Conservation (phyloP, 768 basidiomycete species). For the Suillus cothurnatus region DNA sequence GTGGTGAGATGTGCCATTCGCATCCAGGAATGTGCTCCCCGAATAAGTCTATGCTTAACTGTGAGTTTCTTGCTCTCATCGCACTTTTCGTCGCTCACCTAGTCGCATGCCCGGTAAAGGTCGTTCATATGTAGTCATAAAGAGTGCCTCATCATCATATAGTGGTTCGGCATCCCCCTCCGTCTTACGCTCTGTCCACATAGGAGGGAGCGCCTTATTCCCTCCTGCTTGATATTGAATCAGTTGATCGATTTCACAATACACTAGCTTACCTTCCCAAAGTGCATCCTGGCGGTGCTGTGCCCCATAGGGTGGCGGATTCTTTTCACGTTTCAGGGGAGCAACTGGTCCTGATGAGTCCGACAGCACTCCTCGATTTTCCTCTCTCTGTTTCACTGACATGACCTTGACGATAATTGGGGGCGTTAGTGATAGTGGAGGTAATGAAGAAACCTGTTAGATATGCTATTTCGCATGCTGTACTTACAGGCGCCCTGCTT, state of each 20-base stretch:
- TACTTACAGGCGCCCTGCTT: neutral
- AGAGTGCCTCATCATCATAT: neutral
- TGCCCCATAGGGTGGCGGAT: neutral
- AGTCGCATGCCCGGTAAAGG: too few species aligned
- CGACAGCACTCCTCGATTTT: neutral
- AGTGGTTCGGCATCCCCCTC: too few species aligned
- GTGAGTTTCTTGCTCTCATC: too few species aligned
- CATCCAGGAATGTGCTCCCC: too few species aligned
- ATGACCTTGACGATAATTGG: neutral
- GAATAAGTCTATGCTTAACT: too few species aligned
- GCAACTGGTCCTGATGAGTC: neutral
- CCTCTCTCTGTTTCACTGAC: neutral
- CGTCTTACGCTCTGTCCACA: neutral
- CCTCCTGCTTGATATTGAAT: neutral
- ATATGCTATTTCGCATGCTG: neutral
- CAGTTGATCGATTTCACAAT: neutral
- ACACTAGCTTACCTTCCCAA: neutral
- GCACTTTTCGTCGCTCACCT: too few species aligned
- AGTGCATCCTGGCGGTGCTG: slow-evolving; percentile 4
- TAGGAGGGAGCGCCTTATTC: neutral
- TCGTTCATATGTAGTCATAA: too few species aligned
- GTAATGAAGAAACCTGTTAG: neutral
- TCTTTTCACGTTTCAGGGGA: neutral
- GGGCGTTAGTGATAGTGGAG: neutral
- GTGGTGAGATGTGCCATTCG: too few species aligned